Percentiles rank a stretch among this genome's conserved stretches.
Evolutionary conservation across 257 asterid genomes (phyloP).

Genomic region (Nicotiana knightiana): DNA sequence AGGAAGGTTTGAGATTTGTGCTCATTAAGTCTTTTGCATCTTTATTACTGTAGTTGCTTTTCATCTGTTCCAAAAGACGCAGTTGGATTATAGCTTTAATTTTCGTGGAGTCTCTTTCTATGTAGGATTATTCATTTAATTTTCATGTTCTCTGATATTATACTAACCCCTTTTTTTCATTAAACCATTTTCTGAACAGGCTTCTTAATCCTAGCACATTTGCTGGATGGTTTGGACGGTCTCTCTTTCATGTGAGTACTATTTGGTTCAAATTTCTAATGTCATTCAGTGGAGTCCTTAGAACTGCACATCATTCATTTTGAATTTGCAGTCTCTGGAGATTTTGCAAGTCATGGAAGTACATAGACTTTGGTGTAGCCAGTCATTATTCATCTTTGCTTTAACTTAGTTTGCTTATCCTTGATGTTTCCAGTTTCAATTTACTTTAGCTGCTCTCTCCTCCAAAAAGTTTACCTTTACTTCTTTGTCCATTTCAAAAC

Average conservation of each 20-base stretch:
- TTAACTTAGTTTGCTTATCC: background rate
- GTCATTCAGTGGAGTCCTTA: background rate
- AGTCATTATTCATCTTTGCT: background rate
- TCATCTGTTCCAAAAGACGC: slow-evolving; percentile 10
- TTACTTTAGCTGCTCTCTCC: background rate
- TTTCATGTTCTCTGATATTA: slow-evolving; percentile 15
- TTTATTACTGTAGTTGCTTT: background rate
- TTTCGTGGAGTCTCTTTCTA: slow-evolving; percentile 2
- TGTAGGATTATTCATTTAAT: slow-evolving; percentile 1
- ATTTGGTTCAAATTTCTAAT: slow-evolving; percentile 7
- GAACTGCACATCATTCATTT: background rate
- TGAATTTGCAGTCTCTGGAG: background rate
- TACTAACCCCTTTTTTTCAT: background rate
- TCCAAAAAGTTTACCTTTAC: background rate
- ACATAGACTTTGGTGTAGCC: background rate
- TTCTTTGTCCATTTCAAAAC: background rate
- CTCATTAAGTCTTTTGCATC: slow-evolving; percentile 16
- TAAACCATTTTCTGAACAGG: slow-evolving; percentile 42
- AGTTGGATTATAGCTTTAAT: slow-evolving; percentile 10
- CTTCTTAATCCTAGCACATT: slow-evolving; percentile 99
- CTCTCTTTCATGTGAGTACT: slow-evolving; percentile 92
- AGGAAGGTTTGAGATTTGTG: slow-evolving; percentile 59
- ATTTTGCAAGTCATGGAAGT: background rate
- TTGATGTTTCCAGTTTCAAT: background rate
- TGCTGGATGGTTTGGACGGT: slow-evolving; percentile 99